Base-by-base conservation (phyloP, 768 basidiomycete genomes). In the Paxillus ammoniavirescens region DNA sequence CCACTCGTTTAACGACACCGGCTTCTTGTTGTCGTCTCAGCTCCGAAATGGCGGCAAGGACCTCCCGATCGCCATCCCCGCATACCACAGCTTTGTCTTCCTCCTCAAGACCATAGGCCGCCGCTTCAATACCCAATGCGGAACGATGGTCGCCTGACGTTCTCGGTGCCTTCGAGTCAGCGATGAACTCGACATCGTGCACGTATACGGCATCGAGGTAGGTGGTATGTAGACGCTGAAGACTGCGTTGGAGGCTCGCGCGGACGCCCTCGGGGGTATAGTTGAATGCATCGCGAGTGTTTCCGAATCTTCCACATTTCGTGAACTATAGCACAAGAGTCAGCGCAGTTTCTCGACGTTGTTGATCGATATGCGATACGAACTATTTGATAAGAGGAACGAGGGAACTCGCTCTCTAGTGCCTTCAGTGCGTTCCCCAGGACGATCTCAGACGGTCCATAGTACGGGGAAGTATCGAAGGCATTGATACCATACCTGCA, bases 181-280 rank as follows among this genome's bases (percentile, higher is more conserved):
- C 79, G 12, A 93, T 80, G 58, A 84, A 91, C 73, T 94, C 93
- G 45, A 89, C 80, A 65, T 95, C 93, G 63, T 95, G 93, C 30
- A 93, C 71, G 64, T 89, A 93, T 0, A 93, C 89, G 0, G 76
- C 74, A 59, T 95, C 93, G 35, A 95, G 76, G 64, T 93, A 92
- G 53, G 76, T 69, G 10, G 92, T 93, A 47, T 86, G 80, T 52
- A 94, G 63, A 18, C 91, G 82, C 41, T 75, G 70, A 31, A 93
- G 72, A 61, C 88, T 90, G 53, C 81, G 81, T 45, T 75, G 67
- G 15, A 95, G 79, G 56, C 85, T 87, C 18, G 77, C 74, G 15
- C 86, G 82, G 50, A 95, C 81, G 35, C 78, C 82, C 5, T 65
- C 58, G 1, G 89, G 86, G 2, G 80, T 75, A 69, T 93, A 94